These are phyloP conservation scores for Hemisphaericaspora lyxosophila DNA, from an alignment of 1,139 yeast species.

Conservation along the genomic window DNA sequence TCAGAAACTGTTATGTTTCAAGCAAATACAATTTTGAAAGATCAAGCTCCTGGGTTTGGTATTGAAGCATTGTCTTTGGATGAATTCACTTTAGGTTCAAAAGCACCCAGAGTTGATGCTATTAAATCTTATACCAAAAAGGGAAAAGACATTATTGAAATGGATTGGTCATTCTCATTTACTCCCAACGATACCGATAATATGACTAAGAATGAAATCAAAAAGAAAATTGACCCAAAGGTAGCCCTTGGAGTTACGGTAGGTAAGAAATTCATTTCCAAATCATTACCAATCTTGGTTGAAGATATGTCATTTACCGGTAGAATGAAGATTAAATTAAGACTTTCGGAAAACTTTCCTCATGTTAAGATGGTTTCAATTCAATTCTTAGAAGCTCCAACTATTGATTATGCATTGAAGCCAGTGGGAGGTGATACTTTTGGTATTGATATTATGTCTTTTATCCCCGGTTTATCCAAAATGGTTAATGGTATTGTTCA, in stretches of 20 bases:
- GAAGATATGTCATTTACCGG: constrained; percentile 79
- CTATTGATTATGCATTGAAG: constrained; percentile 72
- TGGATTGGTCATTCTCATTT: constrained; percentile 82
- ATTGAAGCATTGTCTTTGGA: constrained; percentile 70
- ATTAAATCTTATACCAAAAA: constrained; percentile 69
- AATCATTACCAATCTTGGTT: constrained; percentile 70
- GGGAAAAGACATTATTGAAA: constrained; percentile 66
- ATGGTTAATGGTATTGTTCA: constrained; percentile 71
- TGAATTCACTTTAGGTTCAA: constrained; percentile 76
- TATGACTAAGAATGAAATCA: constrained; percentile 74
- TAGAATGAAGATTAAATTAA: constrained; percentile 63
- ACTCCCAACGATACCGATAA: constrained; percentile 80
- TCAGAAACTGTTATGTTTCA: constrained; percentile 71
- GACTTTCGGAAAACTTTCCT: constrained; percentile 65
- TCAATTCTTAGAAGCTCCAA: constrained; percentile 74
- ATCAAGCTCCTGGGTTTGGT: constrained; percentile 79
- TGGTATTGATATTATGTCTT: constrained; percentile 80
- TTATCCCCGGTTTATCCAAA: constrained; percentile 75
- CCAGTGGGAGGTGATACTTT: constrained; percentile 89
- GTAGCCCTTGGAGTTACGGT: constrained; percentile 76
- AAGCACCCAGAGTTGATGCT: constrained; percentile 72
- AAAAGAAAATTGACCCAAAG: constrained; percentile 71
- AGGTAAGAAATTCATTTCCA: constrained; percentile 76
- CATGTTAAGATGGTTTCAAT: constrained; percentile 70
- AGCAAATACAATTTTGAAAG: constrained; percentile 65